Evolutionary conservation across 495 filamentous ascomycete genomes (phyloP), one percentile per base, ranked within the genome.

Genomic region (Cairneyella variabilis): DNA sequence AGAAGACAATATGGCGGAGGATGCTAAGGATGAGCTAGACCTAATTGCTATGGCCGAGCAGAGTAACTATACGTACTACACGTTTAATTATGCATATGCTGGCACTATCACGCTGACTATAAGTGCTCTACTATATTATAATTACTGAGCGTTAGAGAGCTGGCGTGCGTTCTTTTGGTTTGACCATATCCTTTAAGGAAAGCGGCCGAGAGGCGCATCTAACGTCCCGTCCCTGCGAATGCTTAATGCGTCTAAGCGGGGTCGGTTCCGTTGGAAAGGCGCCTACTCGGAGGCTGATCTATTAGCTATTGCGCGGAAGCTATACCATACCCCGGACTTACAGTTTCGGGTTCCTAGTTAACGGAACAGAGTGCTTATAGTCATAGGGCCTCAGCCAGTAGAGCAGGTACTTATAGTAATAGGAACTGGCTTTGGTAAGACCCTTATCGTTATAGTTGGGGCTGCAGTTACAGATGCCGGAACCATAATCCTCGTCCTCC

Each of bases 31-130:
- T n/a, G 1, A 38, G 20, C 18, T 21, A 17, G 21, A 47, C 32
- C 27, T 30, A 34, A 54, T n/a, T n/a, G n/a, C n/a, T n/a, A n/a
- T n/a, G n/a, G n/a, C n/a, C n/a, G n/a, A n/a, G n/a, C n/a, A n/a
- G n/a, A n/a, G 40, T 25, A 54, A 54, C 28, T 21, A 54, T 14
- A 47, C 3, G 1, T 47, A 47, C 20, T 16, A 28, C 28, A 54
- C 25, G 11, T 54, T 54, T 34, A 54, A 54, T 39, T 34, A 54
- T 48, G 23, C 34, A 54, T 39, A 54, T 54, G 17, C 25, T 37
- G 20, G 51, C 1, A 54, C 20, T 20, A 54, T 21, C 1, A 47
- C 36, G 8, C 40, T 53, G 5, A 53, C 23, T 21, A 53, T 44
- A 17, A 53, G 45, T 20, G 23, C 16, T 21, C 16, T 44, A 26